A percentile compares a stretch with the other conserved stretches of the same genome.
Conservation (phyloP, 345 rosid genomes). For the Stellera chamaejasme region DNA sequence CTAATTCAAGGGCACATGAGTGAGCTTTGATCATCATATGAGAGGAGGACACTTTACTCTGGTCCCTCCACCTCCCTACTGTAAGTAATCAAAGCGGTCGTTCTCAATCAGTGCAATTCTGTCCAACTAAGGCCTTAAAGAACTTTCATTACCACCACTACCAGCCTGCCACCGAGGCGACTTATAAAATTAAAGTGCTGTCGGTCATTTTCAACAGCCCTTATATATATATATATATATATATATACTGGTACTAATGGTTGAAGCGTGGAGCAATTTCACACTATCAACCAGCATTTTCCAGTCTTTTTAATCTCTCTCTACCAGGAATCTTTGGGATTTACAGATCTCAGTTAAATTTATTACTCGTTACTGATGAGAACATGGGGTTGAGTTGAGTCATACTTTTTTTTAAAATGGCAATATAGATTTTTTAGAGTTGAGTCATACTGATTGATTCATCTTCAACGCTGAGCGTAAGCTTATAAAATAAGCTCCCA, state of each 20-base stretch:
- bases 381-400: too few relatives aligned
- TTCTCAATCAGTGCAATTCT: slow-evolving; percentile 24
- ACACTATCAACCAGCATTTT: neutral
- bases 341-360: too few relatives aligned
- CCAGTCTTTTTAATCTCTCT: neutral
- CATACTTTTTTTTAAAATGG: too few relatives aligned
- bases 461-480: too few relatives aligned
- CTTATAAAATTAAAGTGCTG: slow-evolving; percentile 6
- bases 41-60: neutral
- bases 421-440: too few relatives aligned
- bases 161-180: too few relatives aligned
- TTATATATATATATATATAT: too few relatives aligned
- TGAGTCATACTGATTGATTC: too few relatives aligned
- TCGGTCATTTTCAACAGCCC: slow-evolving; percentile 28
- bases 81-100: slow-evolving; percentile 8
- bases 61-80: slow-evolving; percentile 12
- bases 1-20: slow-evolving; percentile 15
- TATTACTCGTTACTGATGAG: too few relatives aligned
- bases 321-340: neutral
- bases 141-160: neutral
- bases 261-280: neutral
- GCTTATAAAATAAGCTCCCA: too few relatives aligned
- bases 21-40: slow-evolving; percentile 2
- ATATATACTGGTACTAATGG: too few relatives aligned
- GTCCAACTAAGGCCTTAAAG: slow-evolving; percentile 17